Evolutionary conservation across 352 stramenopile species (phyloP).

Genomic region (Thraustochytrium striatum): DNA sequence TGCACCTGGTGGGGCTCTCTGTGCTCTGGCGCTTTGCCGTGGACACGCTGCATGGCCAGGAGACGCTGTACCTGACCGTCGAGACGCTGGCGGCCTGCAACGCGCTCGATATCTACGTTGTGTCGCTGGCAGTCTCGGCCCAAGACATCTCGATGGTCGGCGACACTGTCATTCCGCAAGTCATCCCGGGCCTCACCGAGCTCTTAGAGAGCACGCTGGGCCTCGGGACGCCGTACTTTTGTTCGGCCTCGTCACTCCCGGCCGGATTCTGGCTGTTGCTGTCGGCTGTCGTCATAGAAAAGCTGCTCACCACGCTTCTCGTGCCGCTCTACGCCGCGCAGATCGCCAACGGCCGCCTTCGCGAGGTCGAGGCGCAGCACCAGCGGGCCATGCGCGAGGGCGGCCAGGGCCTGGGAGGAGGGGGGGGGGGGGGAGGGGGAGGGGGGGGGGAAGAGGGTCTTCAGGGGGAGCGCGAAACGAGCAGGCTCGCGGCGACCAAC

Average conservation of each 20-base stretch:
- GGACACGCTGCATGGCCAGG: not conserved
- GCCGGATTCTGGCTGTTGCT: not conserved
- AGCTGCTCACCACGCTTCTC: not conserved
- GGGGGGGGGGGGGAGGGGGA: no score
- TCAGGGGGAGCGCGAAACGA: no score
- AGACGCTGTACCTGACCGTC: not conserved
- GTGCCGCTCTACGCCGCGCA: not conserved
- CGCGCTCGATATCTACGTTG: not conserved
- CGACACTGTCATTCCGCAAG: not conserved
- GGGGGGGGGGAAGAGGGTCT: no score
- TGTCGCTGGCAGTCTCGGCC: not conserved
- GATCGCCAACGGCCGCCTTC: no score
- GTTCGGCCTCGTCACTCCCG: not conserved
- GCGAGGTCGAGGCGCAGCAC: no score
- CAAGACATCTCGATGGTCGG: not conserved
- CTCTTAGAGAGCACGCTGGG: not conserved
- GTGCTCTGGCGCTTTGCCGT: not conserved
- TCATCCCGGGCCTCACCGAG: not conserved
- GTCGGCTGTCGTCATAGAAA: not conserved
- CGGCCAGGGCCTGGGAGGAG: no score
- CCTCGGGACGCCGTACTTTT: not conserved
- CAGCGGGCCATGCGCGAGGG: no score
- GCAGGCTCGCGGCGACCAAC: no score
- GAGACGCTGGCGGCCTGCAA: not conserved
- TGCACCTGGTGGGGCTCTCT: not conserved